These are phyloP conservation scores for Camellia oleifera DNA, from an alignment of 179 eudicot species.

Conservation along the genomic window DNA sequence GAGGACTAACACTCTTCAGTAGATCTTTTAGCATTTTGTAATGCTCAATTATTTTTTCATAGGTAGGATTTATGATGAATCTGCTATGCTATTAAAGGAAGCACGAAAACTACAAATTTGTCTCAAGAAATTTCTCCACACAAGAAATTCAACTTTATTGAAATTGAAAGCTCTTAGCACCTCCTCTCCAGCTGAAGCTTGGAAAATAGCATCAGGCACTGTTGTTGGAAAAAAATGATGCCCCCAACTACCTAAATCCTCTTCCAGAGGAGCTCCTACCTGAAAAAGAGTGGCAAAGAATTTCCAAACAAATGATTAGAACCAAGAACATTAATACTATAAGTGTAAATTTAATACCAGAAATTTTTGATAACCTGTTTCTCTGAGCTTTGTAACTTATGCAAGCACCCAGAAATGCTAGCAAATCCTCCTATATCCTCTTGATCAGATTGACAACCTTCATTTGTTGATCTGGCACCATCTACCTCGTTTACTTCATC, in stretches of 20 bases:
- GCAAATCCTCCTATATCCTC: conserved; percentile 95
- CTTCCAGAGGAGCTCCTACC: conserved; percentile 94
- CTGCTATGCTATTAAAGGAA: background rate
- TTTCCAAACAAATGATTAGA: conserved; percentile 16
- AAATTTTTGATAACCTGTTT: conserved; percentile 56
- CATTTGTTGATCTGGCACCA: conserved; percentile 28
- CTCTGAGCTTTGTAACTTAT: conserved; percentile 60
- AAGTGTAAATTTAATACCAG: background rate
- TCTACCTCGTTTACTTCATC: conserved; percentile 20
- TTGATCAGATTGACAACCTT: conserved; percentile 33
- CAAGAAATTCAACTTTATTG: background rate
- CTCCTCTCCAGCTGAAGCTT: conserved; percentile 97
- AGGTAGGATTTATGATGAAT: background rate
- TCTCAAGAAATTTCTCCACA: background rate
- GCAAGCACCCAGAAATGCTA: conserved; percentile 75
- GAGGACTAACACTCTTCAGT: background rate
- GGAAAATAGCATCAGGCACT: conserved; percentile 86
- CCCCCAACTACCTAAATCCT: conserved; percentile 96
- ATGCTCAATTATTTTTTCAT: background rate
- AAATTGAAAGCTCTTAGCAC: conserved; percentile 35
- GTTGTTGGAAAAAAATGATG: conserved; percentile 70
- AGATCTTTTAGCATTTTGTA: background rate
- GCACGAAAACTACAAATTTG: background rate
- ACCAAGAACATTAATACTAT: background rate
- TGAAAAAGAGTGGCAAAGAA: conserved; percentile 22